These are phyloP conservation scores for Hordeum marinum DNA, from an alignment of 176 grass and related monocot genomes.

Conservation along the genomic window DNA sequence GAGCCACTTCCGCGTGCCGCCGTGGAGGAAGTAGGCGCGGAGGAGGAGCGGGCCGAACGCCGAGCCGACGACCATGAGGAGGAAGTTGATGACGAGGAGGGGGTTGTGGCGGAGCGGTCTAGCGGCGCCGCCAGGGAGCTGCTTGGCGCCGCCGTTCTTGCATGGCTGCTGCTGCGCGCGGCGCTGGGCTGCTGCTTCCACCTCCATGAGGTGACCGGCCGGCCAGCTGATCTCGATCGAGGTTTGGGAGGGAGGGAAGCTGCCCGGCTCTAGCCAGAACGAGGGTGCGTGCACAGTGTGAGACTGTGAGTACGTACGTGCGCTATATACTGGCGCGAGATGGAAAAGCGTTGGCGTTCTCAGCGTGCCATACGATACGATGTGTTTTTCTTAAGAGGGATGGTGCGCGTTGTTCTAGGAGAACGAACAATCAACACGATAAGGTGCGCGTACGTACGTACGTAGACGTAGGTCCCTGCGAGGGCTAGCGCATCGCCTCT, in stretches of 20 bases:
- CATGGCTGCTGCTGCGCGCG: constrained; percentile 19
- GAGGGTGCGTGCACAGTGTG: not conserved
- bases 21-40: constrained; percentile 70
- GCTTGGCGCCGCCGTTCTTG: not conserved
- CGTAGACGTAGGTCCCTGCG: too few species aligned
- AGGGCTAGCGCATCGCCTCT: too few species aligned
- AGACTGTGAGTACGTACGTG: not conserved
- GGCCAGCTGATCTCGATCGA: not conserved
- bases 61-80: constrained; percentile 51
- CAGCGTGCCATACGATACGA: too few species aligned
- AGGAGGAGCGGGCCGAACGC: constrained; percentile 53
- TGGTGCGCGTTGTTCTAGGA: too few species aligned
- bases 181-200: constrained; percentile 25
- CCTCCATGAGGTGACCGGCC: constrained; percentile 32
- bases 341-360: too few species aligned
- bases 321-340: too few species aligned
- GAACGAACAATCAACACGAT: too few species aligned
- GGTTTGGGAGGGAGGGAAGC: not conserved
- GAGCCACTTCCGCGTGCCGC: constrained; percentile 67
- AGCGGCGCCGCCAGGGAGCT: not conserved
- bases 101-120: constrained; percentile 19
- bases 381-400: too few species aligned
- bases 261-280: not conserved
- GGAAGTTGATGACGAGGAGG: constrained; percentile 48
- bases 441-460: too few species aligned